A percentile compares a stretch with the other conserved stretches of the same genome.
Conservation (phyloP, 345 rosid species). For the Dipteronia dyeriana region DNA sequence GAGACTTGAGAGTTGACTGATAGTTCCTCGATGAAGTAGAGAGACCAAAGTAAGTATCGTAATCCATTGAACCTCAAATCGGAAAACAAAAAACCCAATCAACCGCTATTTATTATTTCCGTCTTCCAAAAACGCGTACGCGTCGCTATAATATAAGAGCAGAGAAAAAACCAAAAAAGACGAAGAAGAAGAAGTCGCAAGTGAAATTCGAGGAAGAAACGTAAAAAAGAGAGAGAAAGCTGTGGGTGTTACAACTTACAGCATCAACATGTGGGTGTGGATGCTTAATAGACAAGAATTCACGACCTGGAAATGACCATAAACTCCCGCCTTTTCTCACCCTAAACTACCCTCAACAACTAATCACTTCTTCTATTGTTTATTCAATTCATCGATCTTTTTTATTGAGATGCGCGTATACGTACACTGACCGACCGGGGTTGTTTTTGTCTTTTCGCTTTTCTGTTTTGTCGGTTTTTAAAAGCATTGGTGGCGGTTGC, state of each 20-base stretch:
- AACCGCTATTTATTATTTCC: neutral
- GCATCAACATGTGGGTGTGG: neutral
- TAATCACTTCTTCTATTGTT: neutral
- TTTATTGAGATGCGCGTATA: neutral
- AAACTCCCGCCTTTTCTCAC: conserved; percentile 27
- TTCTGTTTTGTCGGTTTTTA: neutral
- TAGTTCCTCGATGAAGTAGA: conserved; percentile 45
- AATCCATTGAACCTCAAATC: conserved; percentile 38
- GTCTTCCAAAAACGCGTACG: neutral
- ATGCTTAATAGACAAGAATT: conserved; percentile 24
- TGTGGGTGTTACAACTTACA: neutral
- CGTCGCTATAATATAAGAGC: neutral
- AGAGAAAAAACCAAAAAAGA: neutral
- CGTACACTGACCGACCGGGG: neutral
- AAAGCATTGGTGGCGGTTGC: neutral
- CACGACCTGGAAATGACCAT: conserved; percentile 24
- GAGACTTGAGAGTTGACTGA: conserved; percentile 41
- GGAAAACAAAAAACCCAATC: conserved; percentile 5
- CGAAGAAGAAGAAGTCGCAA: neutral
- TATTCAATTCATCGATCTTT: neutral
- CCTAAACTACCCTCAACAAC: conserved; percentile 20
- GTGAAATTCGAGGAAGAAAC: conserved; percentile 16
- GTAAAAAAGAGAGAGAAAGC: neutral
- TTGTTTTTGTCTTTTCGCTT: conserved; percentile 9
- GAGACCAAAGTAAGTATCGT: conserved; percentile 43